These are phyloP conservation scores for Cylindrotheca fusiformis DNA, from an alignment of 108 stramenopile species.

Conservation along the genomic window DNA sequence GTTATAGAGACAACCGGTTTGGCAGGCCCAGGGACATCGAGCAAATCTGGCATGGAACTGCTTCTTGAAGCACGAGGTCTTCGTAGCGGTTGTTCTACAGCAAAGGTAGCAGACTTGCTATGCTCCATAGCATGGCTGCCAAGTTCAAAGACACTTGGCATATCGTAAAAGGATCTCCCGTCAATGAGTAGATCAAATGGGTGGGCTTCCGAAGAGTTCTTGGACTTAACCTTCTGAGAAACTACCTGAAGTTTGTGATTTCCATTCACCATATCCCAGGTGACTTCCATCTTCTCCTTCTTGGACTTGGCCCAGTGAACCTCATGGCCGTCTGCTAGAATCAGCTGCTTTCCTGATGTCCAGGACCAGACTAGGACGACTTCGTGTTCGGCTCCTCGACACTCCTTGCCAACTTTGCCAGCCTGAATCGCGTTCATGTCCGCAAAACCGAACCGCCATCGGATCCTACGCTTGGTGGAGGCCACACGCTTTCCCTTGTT, in stretches of 20 bases:
- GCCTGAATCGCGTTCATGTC: slow-evolving; percentile 43
- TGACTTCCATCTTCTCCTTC: slow-evolving; percentile 49
- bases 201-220: slow-evolving; percentile 21
- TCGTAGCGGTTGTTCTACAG: not conserved
- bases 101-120: not conserved
- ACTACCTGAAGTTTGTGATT: slow-evolving; percentile 38
- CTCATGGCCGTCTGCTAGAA: slow-evolving; percentile 63
- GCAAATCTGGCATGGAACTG: not conserved
- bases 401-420: slow-evolving; percentile 57
- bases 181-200: slow-evolving; percentile 78
- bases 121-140: slow-evolving; percentile 18
- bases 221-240: slow-evolving; percentile 19
- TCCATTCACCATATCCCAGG: slow-evolving; percentile 41
- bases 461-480: slow-evolving; percentile 70
- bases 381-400: slow-evolving; percentile 86
- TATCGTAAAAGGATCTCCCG: slow-evolving; percentile 65
- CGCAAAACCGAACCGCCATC: slow-evolving; percentile 81
- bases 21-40: not conserved
- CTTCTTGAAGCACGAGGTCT: not conserved
- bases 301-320: slow-evolving; percentile 47
- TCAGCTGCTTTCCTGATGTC: slow-evolving; percentile 69
- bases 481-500: slow-evolving; percentile 64
- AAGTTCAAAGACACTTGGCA: slow-evolving; percentile 80
- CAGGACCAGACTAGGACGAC: slow-evolving; percentile 73
- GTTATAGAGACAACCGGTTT: not conserved